Evolutionary conservation across 176 grass and related monocot species (phyloP), one percentile per base, ranked within the genome.

Genomic region (Avena eriantha): DNA sequence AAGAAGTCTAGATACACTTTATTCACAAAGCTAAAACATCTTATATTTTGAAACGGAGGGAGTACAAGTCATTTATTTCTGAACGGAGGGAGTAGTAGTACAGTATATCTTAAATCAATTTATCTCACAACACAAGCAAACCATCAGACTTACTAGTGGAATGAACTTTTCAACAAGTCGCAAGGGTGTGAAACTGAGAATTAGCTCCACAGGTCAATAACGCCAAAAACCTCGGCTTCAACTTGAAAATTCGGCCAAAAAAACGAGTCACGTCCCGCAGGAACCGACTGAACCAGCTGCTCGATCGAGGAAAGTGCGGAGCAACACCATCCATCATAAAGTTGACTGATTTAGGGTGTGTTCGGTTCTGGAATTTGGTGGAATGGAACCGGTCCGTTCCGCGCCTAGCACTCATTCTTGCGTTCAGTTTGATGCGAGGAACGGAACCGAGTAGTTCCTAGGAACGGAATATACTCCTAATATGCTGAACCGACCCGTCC

Each of bases 271-370:
- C 16, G 1, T 34, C 60, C 60, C 14, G 11, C 72, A 53, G 46
- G 55, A 85, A 78, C 78, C 5, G 74, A 85, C 60, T 18, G 14
- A 34, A 26, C 60, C 48, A 45, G 73, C 26, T 39, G 59, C 46
- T 65, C 29, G 29, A 29, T 29, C 2, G 2, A 29, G 29, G 29
- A 29, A 29, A 29, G 29, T 43, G 18, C 18, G 68, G 68, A 41
- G 33, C 34, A 10, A 41, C 17, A 69, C 3, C 17, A 39, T 36
- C n/a, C 49, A 71, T 66, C 21, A 18, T 33, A 72, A 3, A 19
- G 65, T 69, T 68, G 65, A 36, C 65, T 36, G 65, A 36, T 68
- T 18, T n/a, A n/a, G n/a, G n/a, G n/a, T n/a, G n/a, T n/a, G n/a
- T n/a, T n/a, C n/a, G n/a, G n/a, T n/a, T n/a, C n/a, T n/a, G n/a